A percentile compares a stretch with the other conserved stretches of the same genome.
These are phyloP conservation scores for Phytophthora sojae DNA, from an alignment of 352 stramenopile species.

Conservation along the genomic window DNA sequence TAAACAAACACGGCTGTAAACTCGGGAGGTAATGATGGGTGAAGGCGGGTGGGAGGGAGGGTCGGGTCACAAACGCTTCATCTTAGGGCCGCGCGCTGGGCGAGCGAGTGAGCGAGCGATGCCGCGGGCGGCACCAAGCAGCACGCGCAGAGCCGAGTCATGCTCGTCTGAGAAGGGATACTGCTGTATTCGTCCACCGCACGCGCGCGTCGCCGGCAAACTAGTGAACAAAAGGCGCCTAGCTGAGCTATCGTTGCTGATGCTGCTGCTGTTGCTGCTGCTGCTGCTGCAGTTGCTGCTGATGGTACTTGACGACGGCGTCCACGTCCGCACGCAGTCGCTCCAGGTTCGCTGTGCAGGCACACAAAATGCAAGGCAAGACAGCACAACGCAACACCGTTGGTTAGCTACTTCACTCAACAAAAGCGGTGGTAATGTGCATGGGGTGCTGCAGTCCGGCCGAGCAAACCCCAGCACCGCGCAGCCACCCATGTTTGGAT, in stretches of 20 bases:
- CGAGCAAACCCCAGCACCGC: no score
- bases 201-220: slow-evolving; percentile 2
- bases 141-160: not conserved
- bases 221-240: slow-evolving; percentile 28
- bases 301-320: slow-evolving; percentile 52
- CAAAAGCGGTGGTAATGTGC: no score
- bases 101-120: not conserved
- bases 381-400: slow-evolving; percentile 11
- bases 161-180: not conserved
- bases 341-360: slow-evolving; percentile 45
- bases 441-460: no score
- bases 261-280: slow-evolving; percentile 35
- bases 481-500: no score
- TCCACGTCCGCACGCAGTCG: slow-evolving; percentile 49
- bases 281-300: slow-evolving; percentile 45
- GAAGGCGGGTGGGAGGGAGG: not conserved
- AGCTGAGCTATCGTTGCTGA: slow-evolving; percentile 35
- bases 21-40: slow-evolving; percentile 29
- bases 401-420: not conserved
- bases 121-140: slow-evolving; percentile 6
- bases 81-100: slow-evolving; percentile 5
- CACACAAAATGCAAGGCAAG: slow-evolving; percentile 15
- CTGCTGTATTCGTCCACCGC: not conserved
- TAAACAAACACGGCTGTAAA: slow-evolving; percentile 11
- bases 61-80: slow-evolving; percentile 15